These are phyloP conservation scores for Desmodesmus armatus DNA, from an alignment of 139 green algal genomes.

Conservation along the genomic window DNA sequence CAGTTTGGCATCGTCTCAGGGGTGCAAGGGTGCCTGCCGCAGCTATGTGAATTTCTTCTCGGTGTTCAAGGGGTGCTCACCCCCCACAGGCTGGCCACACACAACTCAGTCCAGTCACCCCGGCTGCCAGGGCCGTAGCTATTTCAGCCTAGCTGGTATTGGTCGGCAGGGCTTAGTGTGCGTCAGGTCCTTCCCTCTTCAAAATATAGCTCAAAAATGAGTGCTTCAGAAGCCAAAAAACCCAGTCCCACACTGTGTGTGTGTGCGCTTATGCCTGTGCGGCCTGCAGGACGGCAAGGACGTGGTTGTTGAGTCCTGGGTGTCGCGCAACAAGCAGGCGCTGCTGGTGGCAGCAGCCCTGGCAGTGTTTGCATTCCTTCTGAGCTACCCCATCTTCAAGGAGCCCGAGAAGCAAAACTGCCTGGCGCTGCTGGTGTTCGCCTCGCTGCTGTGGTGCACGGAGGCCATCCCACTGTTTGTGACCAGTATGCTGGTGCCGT, in stretches of 20 bases:
- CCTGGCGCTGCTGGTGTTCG: slow-evolving; percentile 74
- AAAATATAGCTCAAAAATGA: too few relatives aligned
- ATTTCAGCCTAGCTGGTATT: too few relatives aligned
- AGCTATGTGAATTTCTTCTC: too few relatives aligned
- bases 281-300: slow-evolving; percentile 38
- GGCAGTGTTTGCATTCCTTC: slow-evolving; percentile 54
- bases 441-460: slow-evolving; percentile 74
- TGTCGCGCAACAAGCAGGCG: not conserved
- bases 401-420: slow-evolving; percentile 67
- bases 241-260: not conserved
- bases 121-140: too few relatives aligned
- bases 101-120: too few relatives aligned
- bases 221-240: too few relatives aligned
- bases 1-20: too few relatives aligned
- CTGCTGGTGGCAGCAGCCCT: slow-evolving; percentile 33
- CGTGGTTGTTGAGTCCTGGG: slow-evolving; percentile 8
- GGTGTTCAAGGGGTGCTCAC: too few relatives aligned
- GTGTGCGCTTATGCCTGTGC: not conserved
- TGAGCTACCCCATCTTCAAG: slow-evolving; percentile 55
- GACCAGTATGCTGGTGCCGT: slow-evolving; percentile 75
- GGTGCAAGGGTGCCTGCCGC: too few relatives aligned
- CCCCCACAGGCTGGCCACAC: too few relatives aligned
- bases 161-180: too few relatives aligned
- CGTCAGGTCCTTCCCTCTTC: too few relatives aligned
- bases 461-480: slow-evolving; percentile 80